phyloP scores from a whole-genome alignment of 148 eudicot genomes.

The Camellia japonica region DNA sequence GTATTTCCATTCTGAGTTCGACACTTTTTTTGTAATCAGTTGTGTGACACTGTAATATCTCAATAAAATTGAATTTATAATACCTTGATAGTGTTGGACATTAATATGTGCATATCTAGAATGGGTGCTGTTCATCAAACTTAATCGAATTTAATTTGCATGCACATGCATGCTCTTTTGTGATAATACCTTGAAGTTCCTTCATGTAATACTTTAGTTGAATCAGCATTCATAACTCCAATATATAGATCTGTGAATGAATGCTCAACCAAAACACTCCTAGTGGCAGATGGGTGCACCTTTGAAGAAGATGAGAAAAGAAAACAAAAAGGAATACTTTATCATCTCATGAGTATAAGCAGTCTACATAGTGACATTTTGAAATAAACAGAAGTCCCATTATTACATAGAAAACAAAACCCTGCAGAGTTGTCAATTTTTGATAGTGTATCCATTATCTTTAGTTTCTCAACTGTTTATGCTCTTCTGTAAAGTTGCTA shows the following conservation, averaged over 20 bases:
- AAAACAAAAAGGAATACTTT: neutral
- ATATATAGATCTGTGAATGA: neutral
- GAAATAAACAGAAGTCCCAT: neutral
- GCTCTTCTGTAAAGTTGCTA: neutral
- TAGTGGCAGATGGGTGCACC: neutral
- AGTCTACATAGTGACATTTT: neutral
- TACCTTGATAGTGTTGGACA: too few species aligned
- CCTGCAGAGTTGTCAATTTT: neutral
- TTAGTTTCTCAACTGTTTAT: slow-evolving; percentile 1
- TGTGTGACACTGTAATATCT: too few species aligned
- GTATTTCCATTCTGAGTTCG: neutral
- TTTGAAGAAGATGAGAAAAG: neutral
- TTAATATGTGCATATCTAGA: too few species aligned
- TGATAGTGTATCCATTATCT: neutral
- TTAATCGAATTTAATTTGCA: too few species aligned
- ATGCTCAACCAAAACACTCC: neutral
- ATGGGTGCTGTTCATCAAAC: too few species aligned
- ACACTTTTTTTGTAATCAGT: neutral
- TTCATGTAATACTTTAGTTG: neutral
- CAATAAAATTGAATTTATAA: too few species aligned
- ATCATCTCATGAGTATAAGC: neutral
- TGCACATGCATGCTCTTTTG: neutral
- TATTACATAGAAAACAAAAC: neutral
- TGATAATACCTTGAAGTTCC: neutral
- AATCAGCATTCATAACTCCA: neutral